Evolutionary conservation across 768 basidiomycete species (phyloP), one percentile per base, ranked within the genome.

Genomic region (Calvatia gigantea): DNA sequence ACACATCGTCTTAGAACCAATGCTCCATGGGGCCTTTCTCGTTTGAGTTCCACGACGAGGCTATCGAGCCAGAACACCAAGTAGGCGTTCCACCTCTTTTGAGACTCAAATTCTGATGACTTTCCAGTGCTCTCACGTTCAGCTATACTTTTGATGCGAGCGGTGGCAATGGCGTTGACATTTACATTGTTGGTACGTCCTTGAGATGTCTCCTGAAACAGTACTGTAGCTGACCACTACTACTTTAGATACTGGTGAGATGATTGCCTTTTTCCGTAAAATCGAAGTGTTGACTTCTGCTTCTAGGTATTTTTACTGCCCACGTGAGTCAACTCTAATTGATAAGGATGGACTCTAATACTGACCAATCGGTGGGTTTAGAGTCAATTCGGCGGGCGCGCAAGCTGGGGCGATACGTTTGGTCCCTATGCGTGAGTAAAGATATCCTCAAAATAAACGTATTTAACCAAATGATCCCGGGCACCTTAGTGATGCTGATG

Each of bases 371-470:
- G 11, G n/a, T 33, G 19, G 35, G 11, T 43, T 27, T 25, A 57
- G 56, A 46, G 42, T 29, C 62, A 74, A 56, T 76, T 75, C 48
- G 70, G 63, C 28, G 75, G 74, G n/a, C 71, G 75, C 41, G 75
- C 75, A 12, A 48, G 52, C 11, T 74, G 71, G 69, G 75, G 73
- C 15, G 62, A 58, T 1, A 71, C 66, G 23, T 71, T 73, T 44
- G 71, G 68, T 7, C 58, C 43, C 44, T 60, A 65, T 42, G 54
- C 59, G 61, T 67, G 28, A 49, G 63, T 59, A 33, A 37, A 6
- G 17, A 5, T 21, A 29, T 14, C 23, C 25, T 11, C 23, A 42
- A 29, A 9, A 14, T 2, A 12, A 12, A 27, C 25, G 12, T 29
- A 9, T 23, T 31, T 51, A 9, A 35, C 15, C 15, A 44, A 37